phyloP scores from a whole-genome alignment of 1,284 basidiomycete genomes.

The Somion occarium region DNA sequence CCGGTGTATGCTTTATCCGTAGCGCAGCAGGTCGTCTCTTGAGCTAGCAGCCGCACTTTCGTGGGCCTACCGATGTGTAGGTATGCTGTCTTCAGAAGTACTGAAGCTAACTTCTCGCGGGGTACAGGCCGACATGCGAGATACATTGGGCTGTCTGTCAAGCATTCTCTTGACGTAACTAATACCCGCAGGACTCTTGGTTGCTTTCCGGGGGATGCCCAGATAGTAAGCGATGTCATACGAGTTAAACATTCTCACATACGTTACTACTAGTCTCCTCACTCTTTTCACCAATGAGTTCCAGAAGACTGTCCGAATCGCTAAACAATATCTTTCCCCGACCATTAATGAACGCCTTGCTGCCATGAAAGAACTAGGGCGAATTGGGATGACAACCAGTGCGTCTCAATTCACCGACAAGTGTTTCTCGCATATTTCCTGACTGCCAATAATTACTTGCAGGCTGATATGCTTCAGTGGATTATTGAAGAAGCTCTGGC shows the following conservation, averaged over 20 bases:
- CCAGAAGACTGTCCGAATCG: background rate
- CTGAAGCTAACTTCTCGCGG: background rate
- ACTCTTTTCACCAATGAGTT: slow-evolving; percentile 9
- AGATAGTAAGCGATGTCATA: too few species aligned
- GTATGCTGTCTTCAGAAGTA: slow-evolving; percentile 3
- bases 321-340: slow-evolving; percentile 4
- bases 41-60: slow-evolving; percentile 38
- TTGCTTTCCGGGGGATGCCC: slow-evolving; percentile 16
- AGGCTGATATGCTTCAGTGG: background rate
- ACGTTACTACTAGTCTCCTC: background rate
- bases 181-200: background rate
- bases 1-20: slow-evolving; percentile 23
- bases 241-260: background rate
- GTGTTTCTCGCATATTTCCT: too few species aligned
- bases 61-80: slow-evolving; percentile 39
- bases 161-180: background rate
- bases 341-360: slow-evolving; percentile 30
- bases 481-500: background rate
- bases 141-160: background rate
- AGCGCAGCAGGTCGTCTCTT: slow-evolving; percentile 30
- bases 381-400: slow-evolving; percentile 32
- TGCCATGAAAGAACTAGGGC: slow-evolving; percentile 26
- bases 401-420: slow-evolving; percentile 2
- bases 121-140: background rate
- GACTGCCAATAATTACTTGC: too few species aligned